Base-by-base conservation (phyloP, 306 rosid genomes). In the Mucuna pruriens region DNA sequence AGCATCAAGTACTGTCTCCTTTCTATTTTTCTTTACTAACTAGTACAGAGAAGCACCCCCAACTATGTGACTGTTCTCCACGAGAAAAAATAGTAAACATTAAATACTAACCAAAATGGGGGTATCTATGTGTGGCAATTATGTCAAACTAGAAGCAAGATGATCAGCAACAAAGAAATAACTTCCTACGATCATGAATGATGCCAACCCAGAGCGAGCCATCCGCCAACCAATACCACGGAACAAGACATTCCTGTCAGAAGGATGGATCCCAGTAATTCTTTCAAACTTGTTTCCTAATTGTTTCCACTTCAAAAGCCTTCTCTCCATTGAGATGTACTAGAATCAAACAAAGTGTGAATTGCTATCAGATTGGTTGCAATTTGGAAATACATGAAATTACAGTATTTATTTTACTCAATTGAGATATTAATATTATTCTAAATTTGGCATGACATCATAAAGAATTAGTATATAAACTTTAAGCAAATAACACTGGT, bases 301-400 rank as follows among this genome's bases (percentile, higher is more conserved):
- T 66, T 22, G 84, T 84, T 74, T 86, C 97, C 95, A 91, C 83
- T 91, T 90, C 62, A 91, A 89, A 77, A 90, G 68, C 88, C 48
- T 90, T 83, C 97, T 90, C 90, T 95, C 99, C 92, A 82, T 70
- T 4, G 91, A n/a, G 29, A 91, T 83, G 79, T 65, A 89, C 99
- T 95, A 88, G 55, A 78, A 80, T 71, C 79, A 76, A 26, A 81
- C n/a, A 79, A 75, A 19, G 61, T 26, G 65, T 11, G 46, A 49
- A 61, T 46, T 29, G 54, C 34, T 2, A 54, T 55, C 57, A 58
- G 67, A 64, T 64, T 70, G 63, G 55, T 49, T 69, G 23, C 79
- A 63, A 75, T 77, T 39, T 39, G 36, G 62, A 78, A 76, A 68
- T 45, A 8, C 9, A 8, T 31, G 54, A 74, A 54, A 34, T 19